Conservation (phyloP, 2,329 filamentous ascomycete genomes). For the Ophiocordyceps camponoti-rufipedis region DNA sequence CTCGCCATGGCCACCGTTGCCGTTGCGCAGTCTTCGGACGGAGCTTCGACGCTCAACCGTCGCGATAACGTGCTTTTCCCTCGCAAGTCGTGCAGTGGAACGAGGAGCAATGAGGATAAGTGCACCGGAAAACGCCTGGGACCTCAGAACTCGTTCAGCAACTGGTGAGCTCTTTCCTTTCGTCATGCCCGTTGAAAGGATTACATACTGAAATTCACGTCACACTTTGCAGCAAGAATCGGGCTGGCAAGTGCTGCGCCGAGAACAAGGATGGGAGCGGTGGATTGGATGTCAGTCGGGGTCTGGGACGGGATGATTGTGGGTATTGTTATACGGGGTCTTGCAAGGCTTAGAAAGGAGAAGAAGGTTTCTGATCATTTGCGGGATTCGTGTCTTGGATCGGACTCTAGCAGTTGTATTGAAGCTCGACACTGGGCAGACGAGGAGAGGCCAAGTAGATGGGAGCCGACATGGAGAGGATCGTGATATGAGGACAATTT, state of each 20-base stretch:
- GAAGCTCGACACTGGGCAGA: too few relatives aligned
- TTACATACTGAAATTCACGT: neutral
- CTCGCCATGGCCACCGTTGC: neutral
- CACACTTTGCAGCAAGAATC: neutral
- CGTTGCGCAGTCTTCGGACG: neutral
- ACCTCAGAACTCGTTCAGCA: neutral
- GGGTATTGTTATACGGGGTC: conserved; percentile 1
- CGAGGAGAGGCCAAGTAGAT: too few relatives aligned
- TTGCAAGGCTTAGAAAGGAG: neutral
- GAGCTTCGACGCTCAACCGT: neutral
- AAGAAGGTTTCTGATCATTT: neutral
- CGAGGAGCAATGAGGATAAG: neutral
- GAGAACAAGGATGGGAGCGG: conserved; percentile 1
- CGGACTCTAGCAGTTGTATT: too few relatives aligned
- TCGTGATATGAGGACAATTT: too few relatives aligned
- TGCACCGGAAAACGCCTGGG: neutral
- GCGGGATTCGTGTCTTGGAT: too few relatives aligned
- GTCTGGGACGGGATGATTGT: conserved; percentile 1
- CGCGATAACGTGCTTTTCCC: neutral
- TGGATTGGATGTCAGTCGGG: neutral
- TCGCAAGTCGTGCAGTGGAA: neutral
- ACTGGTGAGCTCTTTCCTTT: conserved; percentile 1
- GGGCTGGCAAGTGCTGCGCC: conserved; percentile 1
- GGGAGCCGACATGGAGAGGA: too few relatives aligned
- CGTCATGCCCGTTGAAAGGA: neutral